Base-by-base conservation (phyloP, 306 rosid genomes). In the Sophora flavescens region DNA sequence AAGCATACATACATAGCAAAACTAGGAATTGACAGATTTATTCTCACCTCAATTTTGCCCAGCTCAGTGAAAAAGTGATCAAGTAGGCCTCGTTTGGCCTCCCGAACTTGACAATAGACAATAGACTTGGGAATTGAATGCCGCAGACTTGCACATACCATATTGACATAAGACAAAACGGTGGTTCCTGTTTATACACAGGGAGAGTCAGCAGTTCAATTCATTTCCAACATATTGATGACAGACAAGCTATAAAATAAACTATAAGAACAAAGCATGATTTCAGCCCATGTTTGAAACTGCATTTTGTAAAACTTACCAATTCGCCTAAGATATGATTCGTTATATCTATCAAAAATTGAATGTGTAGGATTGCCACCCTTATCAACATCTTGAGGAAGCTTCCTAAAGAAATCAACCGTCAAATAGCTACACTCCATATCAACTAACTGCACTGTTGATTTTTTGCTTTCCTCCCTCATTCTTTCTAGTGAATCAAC, bases 301-400 rank as follows among this genome's bases (percentile, higher is more conserved):
- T 53, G 3, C 2, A 14, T 32, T 65, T 63, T 33, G 62, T 5
- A 53, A 39, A 56, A 82, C 90, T 38, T 71, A 89, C 98, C 97
- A 6, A 94, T 91, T 73, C 97, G 85, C 85, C 97, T 82, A 57
- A 94, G 91, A 80, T 94, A 94, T 2, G 96, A 83, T 77, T 94
- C 97, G 61, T 91, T 94, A 77, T 91, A 91, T 94, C 98, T 88
- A 63, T 94, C 98, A 61, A 94, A 94, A 83, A 91, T 81, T 6
- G 98, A 94, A 84, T 91, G 98, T 0, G 98, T 91, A 35, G 98
- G 98, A 78, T 91, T 92, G 87, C 98, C 97, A 17, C 98, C 98
- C 91, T 94, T 94, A 48, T 94, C 98, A 75, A 91, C 84, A 35
- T 94, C 96, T 78, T 94, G 98, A 75, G 98, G 98, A 78, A 94